Evolutionary conservation across 768 basidiomycete genomes (phyloP), one percentile per base, ranked within the genome.

Genomic region (Mrakia gelida): DNA sequence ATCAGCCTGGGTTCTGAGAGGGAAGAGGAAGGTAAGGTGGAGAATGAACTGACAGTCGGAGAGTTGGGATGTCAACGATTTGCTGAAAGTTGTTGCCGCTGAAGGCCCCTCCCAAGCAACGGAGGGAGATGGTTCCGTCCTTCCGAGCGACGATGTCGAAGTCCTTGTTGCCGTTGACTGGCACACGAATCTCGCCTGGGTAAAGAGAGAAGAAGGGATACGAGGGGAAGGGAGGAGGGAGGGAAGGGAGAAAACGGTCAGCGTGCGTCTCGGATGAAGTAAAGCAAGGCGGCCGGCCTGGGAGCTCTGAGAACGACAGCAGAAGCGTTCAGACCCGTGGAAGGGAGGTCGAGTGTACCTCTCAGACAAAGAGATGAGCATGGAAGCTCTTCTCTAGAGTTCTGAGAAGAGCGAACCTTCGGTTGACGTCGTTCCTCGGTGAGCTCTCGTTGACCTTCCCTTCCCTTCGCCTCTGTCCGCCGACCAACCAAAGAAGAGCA

Each of bases 81-180:
- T 68, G 65, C 54, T 78, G 30, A 23, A 78, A 68, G 56, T 70
- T 52, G 0, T n/a, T 38, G 0, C 52, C 41, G 13, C 23, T 56
- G 72, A 78, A 78, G 28, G 71, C 73, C 30, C 77, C 77, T 26
- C 77, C 77, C 6, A 78, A 34, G 32, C 77, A 78, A 6, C 77
- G 63, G 38, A 78, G 38, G 11, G 32, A 21, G 9, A 78, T n/a
- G 16, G 18, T 62, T 5, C 77, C 77, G 15, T 75, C 77, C 13
- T 34, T 59, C 0, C 59, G 56, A 34, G 74, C 38, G 23, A 78
- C 77, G 13, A 78, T 28, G 45, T 78, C 77, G 45, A 78, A 78
- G n/a, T 78, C 77, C 56, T 78, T 78, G 77, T 78, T 78, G 18
- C 77, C 77, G 52, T 78, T 65, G 28, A 78, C 77, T 28, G 72